A percentile compares a stretch with the other conserved stretches of the same genome.
Conservation (phyloP, 2,329 filamentous ascomycete genomes). For the Orbilia brochopaga region DNA sequence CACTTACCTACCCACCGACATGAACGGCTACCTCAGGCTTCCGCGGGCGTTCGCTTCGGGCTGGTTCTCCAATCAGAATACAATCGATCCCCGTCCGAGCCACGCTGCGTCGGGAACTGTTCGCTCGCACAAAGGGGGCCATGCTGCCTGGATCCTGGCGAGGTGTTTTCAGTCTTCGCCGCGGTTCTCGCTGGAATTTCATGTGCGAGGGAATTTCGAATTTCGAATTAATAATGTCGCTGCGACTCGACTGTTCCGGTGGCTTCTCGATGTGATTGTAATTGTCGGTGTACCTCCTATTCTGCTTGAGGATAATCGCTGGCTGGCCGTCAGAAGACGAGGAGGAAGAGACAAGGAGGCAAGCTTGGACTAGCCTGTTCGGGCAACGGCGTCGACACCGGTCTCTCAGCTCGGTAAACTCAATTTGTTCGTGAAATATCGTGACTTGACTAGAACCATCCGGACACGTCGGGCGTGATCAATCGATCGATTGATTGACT, state of each 20-base stretch:
- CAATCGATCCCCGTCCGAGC: slow-evolving; percentile 43
- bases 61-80: slow-evolving; percentile 27
- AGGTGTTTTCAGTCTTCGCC: slow-evolving; percentile 20
- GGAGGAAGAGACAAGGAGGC: neutral
- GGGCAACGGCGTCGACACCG: neutral
- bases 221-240: too few species aligned
- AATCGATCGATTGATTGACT: neutral
- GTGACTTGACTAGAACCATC: neutral
- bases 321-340: neutral
- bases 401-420: slow-evolving; percentile 1
- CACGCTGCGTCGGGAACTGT: slow-evolving; percentile 30
- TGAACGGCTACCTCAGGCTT: slow-evolving; percentile 30
- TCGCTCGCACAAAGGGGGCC: slow-evolving; percentile 1
- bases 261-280: neutral
- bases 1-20: too few species aligned
- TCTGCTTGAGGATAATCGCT: neutral
- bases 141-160: slow-evolving; percentile 41
- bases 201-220: too few species aligned
- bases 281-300: neutral
- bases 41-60: neutral
- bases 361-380: neutral
- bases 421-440: neutral
- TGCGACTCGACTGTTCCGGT: too few species aligned
- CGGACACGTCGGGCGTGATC: too few species aligned
- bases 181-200: slow-evolving; percentile 7